These are phyloP conservation scores for Myriangium duriaei DNA, from an alignment of 2,329 filamentous ascomycete genomes.

Conservation along the genomic window DNA sequence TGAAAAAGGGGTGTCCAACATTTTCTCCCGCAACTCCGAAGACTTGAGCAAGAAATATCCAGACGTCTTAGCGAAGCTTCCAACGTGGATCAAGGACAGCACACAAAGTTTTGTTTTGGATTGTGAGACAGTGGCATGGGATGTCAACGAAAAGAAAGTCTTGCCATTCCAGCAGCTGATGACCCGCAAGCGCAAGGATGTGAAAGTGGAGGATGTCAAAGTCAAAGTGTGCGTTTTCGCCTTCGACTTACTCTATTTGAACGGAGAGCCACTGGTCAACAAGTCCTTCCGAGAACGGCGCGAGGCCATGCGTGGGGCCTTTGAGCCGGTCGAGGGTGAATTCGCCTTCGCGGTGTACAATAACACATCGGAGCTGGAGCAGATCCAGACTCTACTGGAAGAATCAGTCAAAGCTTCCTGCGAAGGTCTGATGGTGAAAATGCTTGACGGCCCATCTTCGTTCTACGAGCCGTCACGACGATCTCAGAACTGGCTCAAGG, in stretches of 20 bases:
- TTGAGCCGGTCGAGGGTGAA: slow-evolving; percentile 71
- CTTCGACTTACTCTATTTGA: slow-evolving; percentile 87
- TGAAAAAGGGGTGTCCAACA: slow-evolving; percentile 67
- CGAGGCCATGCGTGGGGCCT: slow-evolving; percentile 59
- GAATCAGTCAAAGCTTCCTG: slow-evolving; percentile 93
- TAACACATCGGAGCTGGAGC: slow-evolving; percentile 78
- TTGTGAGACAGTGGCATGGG: slow-evolving; percentile 96
- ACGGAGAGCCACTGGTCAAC: slow-evolving; percentile 78
- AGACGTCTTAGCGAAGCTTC: slow-evolving; percentile 78
- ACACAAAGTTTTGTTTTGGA: slow-evolving; percentile 97
- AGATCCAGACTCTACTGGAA: slow-evolving; percentile 85
- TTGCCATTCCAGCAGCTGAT: slow-evolving; percentile 95
- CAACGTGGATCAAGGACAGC: slow-evolving; percentile 76
- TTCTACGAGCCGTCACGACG: slow-evolving; percentile 94
- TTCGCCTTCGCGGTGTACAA: slow-evolving; percentile 82
- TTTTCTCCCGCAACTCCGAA: slow-evolving; percentile 96
- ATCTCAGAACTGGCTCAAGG: slow-evolving; percentile 95
- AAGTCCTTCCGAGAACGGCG: slow-evolving; percentile 76
- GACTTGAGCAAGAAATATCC: slow-evolving; percentile 96
- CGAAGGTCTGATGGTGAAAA: slow-evolving; percentile 98
- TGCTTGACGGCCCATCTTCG: slow-evolving; percentile 86
- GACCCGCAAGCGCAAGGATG: slow-evolving; percentile 95
- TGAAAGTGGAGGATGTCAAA: slow-evolving; percentile 88
- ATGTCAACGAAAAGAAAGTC: slow-evolving; percentile 87
- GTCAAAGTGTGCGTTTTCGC: slow-evolving; percentile 96